phyloP scores from a whole-genome alignment of 495 filamentous ascomycete genomes.

The Penicillium turbatum region DNA sequence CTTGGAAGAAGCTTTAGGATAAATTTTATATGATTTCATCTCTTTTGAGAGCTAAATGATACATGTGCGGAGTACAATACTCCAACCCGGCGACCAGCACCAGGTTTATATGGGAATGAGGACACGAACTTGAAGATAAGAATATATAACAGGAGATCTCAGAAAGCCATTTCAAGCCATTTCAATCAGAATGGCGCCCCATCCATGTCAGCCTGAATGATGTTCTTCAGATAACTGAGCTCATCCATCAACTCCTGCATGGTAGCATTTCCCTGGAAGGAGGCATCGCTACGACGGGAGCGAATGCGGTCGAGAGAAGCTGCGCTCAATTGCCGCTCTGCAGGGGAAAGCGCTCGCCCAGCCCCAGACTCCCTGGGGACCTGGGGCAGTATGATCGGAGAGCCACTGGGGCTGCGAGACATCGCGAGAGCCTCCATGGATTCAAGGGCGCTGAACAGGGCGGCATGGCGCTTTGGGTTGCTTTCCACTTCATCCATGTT shows the following conservation, averaged over 20 bases:
- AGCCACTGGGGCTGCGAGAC: constrained; percentile 22
- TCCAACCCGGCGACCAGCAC: constrained; percentile 9
- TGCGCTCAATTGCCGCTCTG: constrained; percentile 5
- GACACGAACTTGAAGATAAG: background rate
- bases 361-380: constrained; percentile 7
- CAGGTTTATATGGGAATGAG: background rate
- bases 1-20: no score
- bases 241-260: constrained; percentile 52
- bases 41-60: constrained; percentile 5
- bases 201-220: constrained; percentile 41
- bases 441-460: constrained; percentile 37
- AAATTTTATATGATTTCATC: background rate
- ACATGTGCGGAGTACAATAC: constrained; percentile 1
- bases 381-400: constrained; percentile 26
- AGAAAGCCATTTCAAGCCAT: background rate
- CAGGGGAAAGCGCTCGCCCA: background rate
- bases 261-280: constrained; percentile 29
- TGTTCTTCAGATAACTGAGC: constrained; percentile 48
- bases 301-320: constrained; percentile 2
- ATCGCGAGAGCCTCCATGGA: constrained; percentile 31
- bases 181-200: constrained; percentile 23
- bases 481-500: constrained; percentile 37
- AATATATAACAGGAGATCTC: background rate
- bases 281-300: constrained; percentile 23
- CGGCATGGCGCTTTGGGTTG: constrained; percentile 46